These are phyloP conservation scores for Ceratonia siliqua DNA, from an alignment of 306 rosid species.

Conservation along the genomic window DNA sequence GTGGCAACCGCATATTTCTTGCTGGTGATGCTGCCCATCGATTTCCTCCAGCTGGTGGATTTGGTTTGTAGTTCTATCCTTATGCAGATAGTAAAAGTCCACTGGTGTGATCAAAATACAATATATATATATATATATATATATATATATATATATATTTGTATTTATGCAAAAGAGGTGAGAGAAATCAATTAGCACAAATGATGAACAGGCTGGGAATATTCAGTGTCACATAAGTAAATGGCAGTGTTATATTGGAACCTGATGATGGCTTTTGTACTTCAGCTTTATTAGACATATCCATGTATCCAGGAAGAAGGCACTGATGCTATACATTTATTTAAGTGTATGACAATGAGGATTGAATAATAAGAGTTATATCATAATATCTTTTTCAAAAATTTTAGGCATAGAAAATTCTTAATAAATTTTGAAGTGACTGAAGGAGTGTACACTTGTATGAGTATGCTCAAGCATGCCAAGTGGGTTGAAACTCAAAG, in stretches of 20 bases:
- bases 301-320: slow-evolving; percentile 1
- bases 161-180: slow-evolving; percentile 12
- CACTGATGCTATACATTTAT: background rate
- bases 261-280: background rate
- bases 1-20: slow-evolving; percentile 64
- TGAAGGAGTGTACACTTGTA: background rate
- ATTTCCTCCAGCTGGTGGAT: slow-evolving; percentile 99
- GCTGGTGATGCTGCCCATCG: slow-evolving; percentile 98
- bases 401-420: background rate
- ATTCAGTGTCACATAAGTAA: background rate
- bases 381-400: background rate
- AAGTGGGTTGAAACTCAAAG: slow-evolving; percentile 19
- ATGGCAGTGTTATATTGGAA: background rate
- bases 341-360: background rate
- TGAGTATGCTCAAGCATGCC: background rate
- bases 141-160: no score
- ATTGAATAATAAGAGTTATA: background rate
- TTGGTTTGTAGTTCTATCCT: slow-evolving; percentile 66
- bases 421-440: slow-evolving; percentile 15
- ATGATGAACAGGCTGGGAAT: slow-evolving; percentile 17
- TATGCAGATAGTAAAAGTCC: slow-evolving; percentile 24
- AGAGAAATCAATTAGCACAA: background rate
- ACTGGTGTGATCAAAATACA: background rate
- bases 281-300: background rate
- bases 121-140: no score